Base-by-base conservation (phyloP, 495 filamentous ascomycete genomes). In the Schizothecium vesticola region DNA sequence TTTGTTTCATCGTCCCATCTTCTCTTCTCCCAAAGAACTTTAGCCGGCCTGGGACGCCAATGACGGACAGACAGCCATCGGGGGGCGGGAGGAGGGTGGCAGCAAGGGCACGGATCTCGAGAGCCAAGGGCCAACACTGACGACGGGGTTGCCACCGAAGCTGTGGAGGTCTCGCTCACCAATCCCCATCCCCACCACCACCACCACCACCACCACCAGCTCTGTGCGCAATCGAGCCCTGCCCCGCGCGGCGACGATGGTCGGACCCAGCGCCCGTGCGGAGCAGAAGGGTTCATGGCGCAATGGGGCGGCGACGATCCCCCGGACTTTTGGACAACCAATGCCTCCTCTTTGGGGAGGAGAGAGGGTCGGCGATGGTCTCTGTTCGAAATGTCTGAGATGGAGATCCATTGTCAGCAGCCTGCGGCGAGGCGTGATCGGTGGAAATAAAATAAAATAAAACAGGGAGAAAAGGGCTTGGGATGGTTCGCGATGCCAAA, bases 241-340 rank as follows among this genome's bases (percentile, higher is more conserved):
- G 59, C 19, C 59, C 28, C 59, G 43, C 43, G 43, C 43, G 43
- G 43, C 43, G 43, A 51, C 43, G 19, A 33, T 24, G 56, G 31
- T 33, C 43, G 65, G 56, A 67, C 56, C 56, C 24, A 28, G 56
- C 28, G 67, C 64, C 67, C 31, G 67, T 68, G 67, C 67, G 59
- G 61, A 64, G 31, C 25, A 63, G 55, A 63, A 58, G 31, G n/a
- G 60, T 63, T 68, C 67, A 64, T 64, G 33, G 67, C 67, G 67
- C 63, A 65, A 57, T 33, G 36, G 43, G 43, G 31, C 31, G 31
- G 26, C 61, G 67, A 59, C 61, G 67, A 64, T 68, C 67, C 67
- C 61, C 67, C 43, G 60, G 67, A 29, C 43, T 59, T 60, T 56
- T 21, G 16, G 21, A n/a, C n/a, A n/a, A n/a, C n/a, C n/a, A n/a